Conservation (phyloP, 2,329 filamentous ascomycete species). For the Alternaria triticimaculans region DNA sequence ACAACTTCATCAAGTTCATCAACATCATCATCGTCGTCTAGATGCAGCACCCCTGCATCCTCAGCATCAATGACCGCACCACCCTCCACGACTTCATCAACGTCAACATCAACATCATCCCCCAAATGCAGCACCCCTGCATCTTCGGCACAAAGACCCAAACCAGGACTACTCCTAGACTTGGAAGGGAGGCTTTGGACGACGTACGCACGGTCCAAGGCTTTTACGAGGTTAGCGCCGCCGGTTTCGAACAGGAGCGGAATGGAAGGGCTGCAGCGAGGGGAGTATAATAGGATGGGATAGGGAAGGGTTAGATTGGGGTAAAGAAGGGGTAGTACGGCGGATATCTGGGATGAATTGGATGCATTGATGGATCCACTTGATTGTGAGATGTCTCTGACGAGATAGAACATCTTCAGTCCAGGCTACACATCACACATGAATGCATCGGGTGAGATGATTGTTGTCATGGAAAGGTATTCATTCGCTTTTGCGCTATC, state of each 20-base stretch:
- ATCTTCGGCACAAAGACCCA: neutral
- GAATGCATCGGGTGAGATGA: fast-evolving
- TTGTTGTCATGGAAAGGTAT: slow-evolving; percentile 15
- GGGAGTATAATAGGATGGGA: no score
- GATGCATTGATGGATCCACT: neutral
- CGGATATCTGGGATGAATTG: neutral
- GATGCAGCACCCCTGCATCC: no score
- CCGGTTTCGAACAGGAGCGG: neutral
- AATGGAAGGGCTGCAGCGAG: no score
- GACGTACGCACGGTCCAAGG: neutral
- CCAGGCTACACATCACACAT: neutral
- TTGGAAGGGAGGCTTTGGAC: neutral
- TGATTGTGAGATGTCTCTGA: fast-evolving
- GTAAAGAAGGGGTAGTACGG: neutral
- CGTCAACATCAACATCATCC: neutral
- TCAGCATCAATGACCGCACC: no score
- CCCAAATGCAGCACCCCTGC: neutral
- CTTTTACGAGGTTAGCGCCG: neutral
- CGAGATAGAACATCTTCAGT: neutral
- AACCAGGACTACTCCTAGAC: neutral
- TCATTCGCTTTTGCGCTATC: slow-evolving; percentile 16
- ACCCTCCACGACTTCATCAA: neutral
- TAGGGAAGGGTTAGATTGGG: neutral
- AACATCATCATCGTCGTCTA: no score
- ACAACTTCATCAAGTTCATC: neutral